Base-by-base conservation (phyloP, 768 basidiomycete genomes). In the Leccinum variicolor region DNA sequence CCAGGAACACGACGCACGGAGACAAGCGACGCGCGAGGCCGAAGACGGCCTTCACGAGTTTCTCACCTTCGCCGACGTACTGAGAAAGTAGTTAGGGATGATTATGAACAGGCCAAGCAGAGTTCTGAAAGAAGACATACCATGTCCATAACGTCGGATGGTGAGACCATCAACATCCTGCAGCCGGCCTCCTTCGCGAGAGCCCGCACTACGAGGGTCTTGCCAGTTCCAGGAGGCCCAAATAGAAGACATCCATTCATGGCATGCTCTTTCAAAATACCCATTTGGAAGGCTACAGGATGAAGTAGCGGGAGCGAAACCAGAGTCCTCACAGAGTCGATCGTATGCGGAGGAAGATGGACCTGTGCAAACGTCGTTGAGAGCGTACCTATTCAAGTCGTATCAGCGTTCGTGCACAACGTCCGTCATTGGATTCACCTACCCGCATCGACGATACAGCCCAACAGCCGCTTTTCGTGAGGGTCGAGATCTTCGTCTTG, bases 91-190 rank as follows among this genome's bases (percentile, higher is more conserved):
- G 36, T 28, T 46, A 54, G 52, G 51, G 52, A n/a, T 33, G 17
- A 39, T 61, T 29, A 64, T 51, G 36, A 36, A 51, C 11, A 26
- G 13, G 13, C 14, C 41, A 11, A 48, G 26, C 6, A 29, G 25
- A 57, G 7, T 8, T 19, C 53, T n/a, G 29, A 28, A 33, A 29
- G 9, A 52, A 21, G 50, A 69, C 81, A 48, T 60, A 92, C 92
- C 92, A 95, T 95, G 69, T 97, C 94, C 86, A 95, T 93, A 48
- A 98, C 90, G 68, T 98, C 94, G 10, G 93, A 92, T 6, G 94
- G 92, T 46, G 90, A 88, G 50, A 98, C 80, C 11, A 86, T 84
- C 67, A 98, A 75, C 94, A 98, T 98, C 51, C 92, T 81, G 63
- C 93, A 94, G 4, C 94, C 95, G 50, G 92, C 92, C 72, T 97